Evolutionary conservation across 2,329 filamentous ascomycete genomes (phyloP).

Genomic region (Stenocarpella maydis): DNA sequence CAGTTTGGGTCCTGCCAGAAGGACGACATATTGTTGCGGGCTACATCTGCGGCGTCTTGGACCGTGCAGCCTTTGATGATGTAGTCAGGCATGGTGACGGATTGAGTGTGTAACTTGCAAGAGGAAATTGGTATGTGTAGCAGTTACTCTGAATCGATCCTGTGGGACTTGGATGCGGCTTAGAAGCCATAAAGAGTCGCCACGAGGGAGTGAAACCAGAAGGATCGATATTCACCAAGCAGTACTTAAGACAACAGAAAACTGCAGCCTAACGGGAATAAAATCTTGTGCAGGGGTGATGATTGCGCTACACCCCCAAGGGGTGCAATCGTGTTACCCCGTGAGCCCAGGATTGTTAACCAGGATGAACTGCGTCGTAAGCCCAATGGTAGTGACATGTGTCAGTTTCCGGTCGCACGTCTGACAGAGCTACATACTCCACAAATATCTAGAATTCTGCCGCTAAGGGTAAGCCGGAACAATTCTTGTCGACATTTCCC

Average conservation of each 20-base stretch:
- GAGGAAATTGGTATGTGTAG: neutral
- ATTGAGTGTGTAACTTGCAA: neutral
- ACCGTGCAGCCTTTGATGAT: constrained; percentile 35
- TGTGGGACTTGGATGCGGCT: neutral
- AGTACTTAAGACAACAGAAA: neutral
- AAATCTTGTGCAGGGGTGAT: neutral
- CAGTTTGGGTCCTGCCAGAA: constrained; percentile 39
- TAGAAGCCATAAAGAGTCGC: neutral
- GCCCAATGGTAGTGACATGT: constrained; percentile 10
- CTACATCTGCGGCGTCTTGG: constrained; percentile 34
- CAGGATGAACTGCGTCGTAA: neutral
- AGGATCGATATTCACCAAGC: neutral
- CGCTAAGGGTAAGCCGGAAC: neutral
- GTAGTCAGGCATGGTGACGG: constrained; percentile 23
- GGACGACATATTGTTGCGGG: constrained; percentile 38
- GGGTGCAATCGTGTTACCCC: neutral
- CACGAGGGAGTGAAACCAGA: neutral
- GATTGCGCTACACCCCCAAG: constrained; percentile 5
- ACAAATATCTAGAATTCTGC: neutral
- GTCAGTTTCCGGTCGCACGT: neutral
- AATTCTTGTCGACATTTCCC: neutral
- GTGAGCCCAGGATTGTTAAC: neutral
- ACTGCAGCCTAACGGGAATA: constrained; percentile 16
- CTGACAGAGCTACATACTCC: neutral
- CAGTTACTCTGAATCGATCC: neutral